These are phyloP conservation scores for Bauhinia variegata DNA, from an alignment of 306 rosid genomes.

Conservation along the genomic window DNA sequence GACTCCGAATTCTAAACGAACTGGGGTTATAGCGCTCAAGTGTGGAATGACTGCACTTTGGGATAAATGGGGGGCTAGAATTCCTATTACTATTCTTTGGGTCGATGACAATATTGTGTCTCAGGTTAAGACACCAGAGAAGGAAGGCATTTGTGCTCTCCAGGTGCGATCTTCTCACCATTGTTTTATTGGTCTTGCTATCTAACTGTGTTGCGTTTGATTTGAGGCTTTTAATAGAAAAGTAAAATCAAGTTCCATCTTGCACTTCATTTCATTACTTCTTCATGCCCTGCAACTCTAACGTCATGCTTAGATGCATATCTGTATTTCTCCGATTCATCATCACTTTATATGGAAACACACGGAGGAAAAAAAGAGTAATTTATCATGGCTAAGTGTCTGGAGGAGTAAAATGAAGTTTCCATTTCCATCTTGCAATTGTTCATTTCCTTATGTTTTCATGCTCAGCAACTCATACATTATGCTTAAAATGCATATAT, in stretches of 20 bases:
- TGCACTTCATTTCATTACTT: not conserved
- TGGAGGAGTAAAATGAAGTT: too few relatives aligned
- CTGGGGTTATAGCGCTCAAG: slow-evolving; percentile 81
- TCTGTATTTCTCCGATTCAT: not conserved
- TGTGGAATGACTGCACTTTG: slow-evolving; percentile 97
- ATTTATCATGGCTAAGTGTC: too few relatives aligned
- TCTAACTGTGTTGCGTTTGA: not conserved
- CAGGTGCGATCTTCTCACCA: slow-evolving; percentile 55
- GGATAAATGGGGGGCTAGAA: slow-evolving; percentile 97
- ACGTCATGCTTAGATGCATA: not conserved
- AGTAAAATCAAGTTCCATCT: too few relatives aligned
- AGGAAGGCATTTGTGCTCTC: slow-evolving; percentile 73
- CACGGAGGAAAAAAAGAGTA: too few relatives aligned
- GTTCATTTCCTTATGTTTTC: not conserved
- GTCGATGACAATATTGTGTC: slow-evolving; percentile 95
- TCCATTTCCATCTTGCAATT: not conserved
- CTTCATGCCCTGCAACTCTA: not conserved
- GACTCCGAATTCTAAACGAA: slow-evolving; percentile 68
- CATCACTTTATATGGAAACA: too few relatives aligned
- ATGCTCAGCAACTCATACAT: not conserved
- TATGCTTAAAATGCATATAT: not conserved
- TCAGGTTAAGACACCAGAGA: slow-evolving; percentile 83
- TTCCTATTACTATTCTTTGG: slow-evolving; percentile 85
- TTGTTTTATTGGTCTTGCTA: not conserved
- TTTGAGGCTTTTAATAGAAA: too few relatives aligned